These are phyloP conservation scores for Discostella pseudostelligera DNA, from an alignment of 108 stramenopile genomes.

Conservation along the genomic window DNA sequence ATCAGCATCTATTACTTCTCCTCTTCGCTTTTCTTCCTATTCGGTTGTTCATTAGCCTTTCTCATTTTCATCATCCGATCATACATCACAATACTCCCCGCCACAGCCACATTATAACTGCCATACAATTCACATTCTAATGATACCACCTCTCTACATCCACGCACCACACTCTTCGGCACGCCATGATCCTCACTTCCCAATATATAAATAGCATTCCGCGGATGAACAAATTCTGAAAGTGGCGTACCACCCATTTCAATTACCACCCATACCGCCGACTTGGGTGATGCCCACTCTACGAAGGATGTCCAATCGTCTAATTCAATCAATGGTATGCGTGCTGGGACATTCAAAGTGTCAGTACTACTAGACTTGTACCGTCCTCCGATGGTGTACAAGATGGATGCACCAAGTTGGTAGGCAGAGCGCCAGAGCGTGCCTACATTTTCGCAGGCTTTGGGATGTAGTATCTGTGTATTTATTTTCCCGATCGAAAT, in stretches of 20 bases:
- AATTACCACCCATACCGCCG: slow-evolving; percentile 44
- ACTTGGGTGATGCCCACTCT: slow-evolving; percentile 26
- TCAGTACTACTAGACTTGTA: slow-evolving; percentile 35
- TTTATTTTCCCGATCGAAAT: neutral
- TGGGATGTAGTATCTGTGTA: slow-evolving; percentile 30
- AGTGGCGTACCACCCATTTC: slow-evolving; percentile 54
- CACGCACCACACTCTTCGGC: slow-evolving; percentile 33
- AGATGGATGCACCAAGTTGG: slow-evolving; percentile 44
- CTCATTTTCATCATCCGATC: slow-evolving; percentile 44
- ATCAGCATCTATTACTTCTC: neutral
- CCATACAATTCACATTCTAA: slow-evolving; percentile 42
- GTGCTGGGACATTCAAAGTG: slow-evolving; percentile 36
- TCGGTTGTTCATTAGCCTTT: slow-evolving; percentile 4
- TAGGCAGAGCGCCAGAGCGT: slow-evolving; percentile 39
- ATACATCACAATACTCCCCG: slow-evolving; percentile 51
- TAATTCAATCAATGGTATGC: slow-evolving; percentile 42
- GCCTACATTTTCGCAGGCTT: slow-evolving; percentile 36
- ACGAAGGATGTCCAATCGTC: slow-evolving; percentile 47
- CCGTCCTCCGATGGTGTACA: slow-evolving; percentile 49
- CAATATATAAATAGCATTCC: slow-evolving; percentile 47
- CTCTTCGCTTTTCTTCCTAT: neutral
- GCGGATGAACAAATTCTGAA: slow-evolving; percentile 38
- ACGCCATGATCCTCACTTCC: slow-evolving; percentile 50
- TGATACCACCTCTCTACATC: slow-evolving; percentile 46
- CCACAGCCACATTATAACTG: slow-evolving; percentile 56